phyloP scores from a whole-genome alignment of 225 moss, liverwort and hornwort genomes.

The Pseudoscleropodium purum region DNA sequence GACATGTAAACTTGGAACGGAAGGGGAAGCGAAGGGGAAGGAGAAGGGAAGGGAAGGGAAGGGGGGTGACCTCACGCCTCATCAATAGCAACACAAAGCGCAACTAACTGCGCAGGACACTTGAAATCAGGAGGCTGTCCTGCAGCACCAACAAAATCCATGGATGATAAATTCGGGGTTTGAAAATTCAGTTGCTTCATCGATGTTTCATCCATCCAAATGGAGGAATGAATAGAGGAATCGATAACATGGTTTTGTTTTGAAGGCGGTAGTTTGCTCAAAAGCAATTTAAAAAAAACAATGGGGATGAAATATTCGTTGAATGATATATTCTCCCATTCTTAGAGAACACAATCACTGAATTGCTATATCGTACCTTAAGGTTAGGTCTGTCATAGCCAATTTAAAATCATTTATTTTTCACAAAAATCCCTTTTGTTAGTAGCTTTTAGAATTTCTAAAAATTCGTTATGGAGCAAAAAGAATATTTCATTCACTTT shows the following conservation, averaged over 20 bases:
- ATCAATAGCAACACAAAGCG: conserved; percentile 1
- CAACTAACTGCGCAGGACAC: conserved; percentile 9
- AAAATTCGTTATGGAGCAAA: too few relatives aligned
- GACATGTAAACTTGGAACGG: not conserved
- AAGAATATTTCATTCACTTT: too few relatives aligned
- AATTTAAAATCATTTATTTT: too few relatives aligned
- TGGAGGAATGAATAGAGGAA: not conserved
- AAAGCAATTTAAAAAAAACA: not conserved
- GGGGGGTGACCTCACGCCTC: not conserved
- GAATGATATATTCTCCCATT: not conserved
- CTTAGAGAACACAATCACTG: accelerated
- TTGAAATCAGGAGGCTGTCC: not conserved
- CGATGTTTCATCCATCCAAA: not conserved
- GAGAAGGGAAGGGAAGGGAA: too few relatives aligned
- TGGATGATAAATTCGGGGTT: not conserved
- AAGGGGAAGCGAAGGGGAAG: not conserved
- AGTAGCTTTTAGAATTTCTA: too few relatives aligned
- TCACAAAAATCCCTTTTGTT: too few relatives aligned
- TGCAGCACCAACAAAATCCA: conserved; percentile 11
- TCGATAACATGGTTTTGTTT: not conserved
- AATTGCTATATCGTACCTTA: not conserved
- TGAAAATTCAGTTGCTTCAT: not conserved
- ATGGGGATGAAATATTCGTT: not conserved
- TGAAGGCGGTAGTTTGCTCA: not conserved
- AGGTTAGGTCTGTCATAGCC: too few relatives aligned